phyloP scores from a whole-genome alignment of 2,329 filamentous ascomycete genomes.

The Aureobasidium lini region DNA sequence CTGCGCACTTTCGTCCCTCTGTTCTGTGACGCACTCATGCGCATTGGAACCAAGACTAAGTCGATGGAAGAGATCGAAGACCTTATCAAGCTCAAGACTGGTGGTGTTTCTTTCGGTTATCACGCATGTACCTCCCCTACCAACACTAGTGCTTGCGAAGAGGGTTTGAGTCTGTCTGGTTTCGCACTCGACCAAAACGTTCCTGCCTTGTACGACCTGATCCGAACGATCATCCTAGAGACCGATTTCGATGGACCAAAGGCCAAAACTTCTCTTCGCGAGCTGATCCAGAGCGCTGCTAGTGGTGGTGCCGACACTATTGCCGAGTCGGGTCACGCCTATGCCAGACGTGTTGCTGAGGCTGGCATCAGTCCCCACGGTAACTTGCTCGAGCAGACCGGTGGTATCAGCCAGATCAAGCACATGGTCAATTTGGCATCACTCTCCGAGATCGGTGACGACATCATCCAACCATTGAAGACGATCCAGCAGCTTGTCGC shows the following conservation, averaged over 20 bases:
- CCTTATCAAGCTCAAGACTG: slow-evolving; percentile 90
- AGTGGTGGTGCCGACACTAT: slow-evolving; percentile 89
- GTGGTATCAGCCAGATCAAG: slow-evolving; percentile 83
- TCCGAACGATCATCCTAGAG: slow-evolving; percentile 72
- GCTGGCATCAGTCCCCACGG: slow-evolving; percentile 67
- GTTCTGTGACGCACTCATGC: slow-evolving; percentile 88
- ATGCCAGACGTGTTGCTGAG: slow-evolving; percentile 75
- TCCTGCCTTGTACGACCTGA: slow-evolving; percentile 79
- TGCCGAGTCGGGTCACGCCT: slow-evolving; percentile 82
- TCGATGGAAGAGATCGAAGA: slow-evolving; percentile 95
- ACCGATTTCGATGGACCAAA: slow-evolving; percentile 83
- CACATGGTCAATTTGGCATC: slow-evolving; percentile 72
- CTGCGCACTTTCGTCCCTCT: slow-evolving; percentile 77
- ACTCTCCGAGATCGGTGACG: slow-evolving; percentile 56
- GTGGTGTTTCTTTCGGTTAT: slow-evolving; percentile 78
- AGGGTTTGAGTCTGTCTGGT: slow-evolving; percentile 77
- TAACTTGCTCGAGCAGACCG: slow-evolving; percentile 73
- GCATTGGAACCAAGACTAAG: slow-evolving; percentile 78
- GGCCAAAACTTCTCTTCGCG: slow-evolving; percentile 72
- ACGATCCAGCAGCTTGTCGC: slow-evolving; percentile 74
- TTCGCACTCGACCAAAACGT: slow-evolving; percentile 87
- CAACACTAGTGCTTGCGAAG: slow-evolving; percentile 61
- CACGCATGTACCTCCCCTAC: slow-evolving; percentile 72
- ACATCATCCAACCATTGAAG: slow-evolving; percentile 60
- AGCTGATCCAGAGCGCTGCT: slow-evolving; percentile 77